Base-by-base conservation (phyloP, 2,329 filamentous ascomycete species). In the Fusarium anguioides region DNA sequence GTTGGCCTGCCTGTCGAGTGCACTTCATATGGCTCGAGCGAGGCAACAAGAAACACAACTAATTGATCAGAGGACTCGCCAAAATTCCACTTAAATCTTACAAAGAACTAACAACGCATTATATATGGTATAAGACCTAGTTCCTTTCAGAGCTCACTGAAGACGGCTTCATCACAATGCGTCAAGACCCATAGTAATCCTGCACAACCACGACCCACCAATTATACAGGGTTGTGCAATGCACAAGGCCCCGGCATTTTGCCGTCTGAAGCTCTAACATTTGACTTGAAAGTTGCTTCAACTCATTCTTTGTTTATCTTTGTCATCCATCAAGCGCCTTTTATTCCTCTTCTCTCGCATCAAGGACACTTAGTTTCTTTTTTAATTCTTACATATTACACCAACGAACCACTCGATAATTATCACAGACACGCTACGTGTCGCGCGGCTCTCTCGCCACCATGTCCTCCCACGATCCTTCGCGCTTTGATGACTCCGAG, bases 401-500 rank as follows among this genome's bases (percentile, higher is more conserved):
- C 45, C 47, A 20, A 49, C 15, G 26, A 41, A 24, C 26, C 21
- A n/a, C 29, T 36, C 14, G 17, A 20, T 46, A 42, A 35, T 46
- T 45, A 58, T 20, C 31, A 31, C 41, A 49, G 65, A 62, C 69
- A 67, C 63, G 66, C 39, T 63, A 41, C 52, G 57, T 60, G 58
- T 66, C 62, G 67, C 69, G 71, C 69, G 71, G 45, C 51, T 29
- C 42, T 33, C 49, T 61, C 60, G 60, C 61, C 66, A 69, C 59
- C 69, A 80, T 72, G 58, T 86, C 87, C 83, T 79, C 82, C 37
- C 81, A 79, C 73, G 80, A 83, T 54, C 78, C 74, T 69, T 78
- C 81, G 62, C 81, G 82, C 64, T 85, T 82, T 74, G 83, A 87
- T 72, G 87, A 89, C 63, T 89, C 87, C 60, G 91, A 92, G 55